phyloP scores from a whole-genome alignment of 169 alveolate species.

The Babesia divergens region DNA sequence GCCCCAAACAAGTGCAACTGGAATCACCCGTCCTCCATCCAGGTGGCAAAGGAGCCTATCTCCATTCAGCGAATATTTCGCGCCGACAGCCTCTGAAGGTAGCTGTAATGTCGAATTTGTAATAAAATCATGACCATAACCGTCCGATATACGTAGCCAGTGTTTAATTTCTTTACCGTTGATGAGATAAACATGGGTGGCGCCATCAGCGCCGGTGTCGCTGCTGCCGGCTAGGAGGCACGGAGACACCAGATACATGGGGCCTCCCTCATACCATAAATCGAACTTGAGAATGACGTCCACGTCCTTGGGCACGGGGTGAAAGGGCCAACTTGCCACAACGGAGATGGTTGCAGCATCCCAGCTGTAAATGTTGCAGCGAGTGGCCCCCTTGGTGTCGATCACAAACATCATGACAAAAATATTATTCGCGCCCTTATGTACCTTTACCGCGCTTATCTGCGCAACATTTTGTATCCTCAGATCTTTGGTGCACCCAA shows the following conservation, averaged over 20 bases:
- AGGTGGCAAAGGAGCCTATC: conserved; percentile 8
- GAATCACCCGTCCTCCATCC: background rate
- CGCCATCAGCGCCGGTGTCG: background rate
- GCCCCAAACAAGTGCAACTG: background rate
- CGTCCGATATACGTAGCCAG: background rate
- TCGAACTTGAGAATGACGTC: background rate
- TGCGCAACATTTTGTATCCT: background rate
- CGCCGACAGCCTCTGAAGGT: background rate
- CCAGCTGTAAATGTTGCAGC: conserved; percentile 7
- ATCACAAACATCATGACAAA: conserved; percentile 1
- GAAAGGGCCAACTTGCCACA: conserved; percentile 5
- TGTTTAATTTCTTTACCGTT: background rate
- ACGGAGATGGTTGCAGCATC: background rate
- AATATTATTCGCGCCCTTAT: background rate
- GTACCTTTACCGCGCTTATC: background rate
- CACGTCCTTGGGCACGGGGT: background rate
- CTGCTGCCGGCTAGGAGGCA: conserved; percentile 3
- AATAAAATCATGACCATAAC: background rate
- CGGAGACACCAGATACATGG: conserved; percentile 1
- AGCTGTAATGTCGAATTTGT: background rate
- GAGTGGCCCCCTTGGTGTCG: background rate
- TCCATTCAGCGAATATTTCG: background rate
- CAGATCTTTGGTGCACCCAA: background rate
- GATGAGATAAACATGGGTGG: conserved; percentile 11
- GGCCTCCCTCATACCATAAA: conserved; percentile 25